These are phyloP conservation scores for Annulohypoxylon truncatum DNA, from an alignment of 2,329 filamentous ascomycete genomes.

Conservation along the genomic window DNA sequence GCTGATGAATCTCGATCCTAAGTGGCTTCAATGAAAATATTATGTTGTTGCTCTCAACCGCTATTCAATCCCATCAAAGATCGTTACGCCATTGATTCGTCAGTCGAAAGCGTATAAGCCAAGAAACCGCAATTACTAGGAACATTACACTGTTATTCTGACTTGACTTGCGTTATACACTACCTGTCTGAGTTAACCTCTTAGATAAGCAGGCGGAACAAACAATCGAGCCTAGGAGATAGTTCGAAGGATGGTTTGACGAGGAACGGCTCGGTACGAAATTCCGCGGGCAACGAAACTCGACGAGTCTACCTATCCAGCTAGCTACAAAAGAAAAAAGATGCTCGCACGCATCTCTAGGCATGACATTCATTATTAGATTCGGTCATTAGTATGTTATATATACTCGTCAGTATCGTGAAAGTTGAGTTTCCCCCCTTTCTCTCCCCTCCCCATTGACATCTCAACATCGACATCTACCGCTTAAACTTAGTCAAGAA, in stretches of 20 bases:
- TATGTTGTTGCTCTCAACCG: no score
- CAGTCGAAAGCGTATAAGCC: no score
- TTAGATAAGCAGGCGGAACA: background rate
- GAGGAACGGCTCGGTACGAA: no score
- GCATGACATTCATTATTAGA: background rate
- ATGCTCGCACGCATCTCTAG: background rate
- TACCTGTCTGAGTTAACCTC: no score
- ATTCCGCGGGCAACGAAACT: background rate
- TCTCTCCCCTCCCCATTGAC: background rate
- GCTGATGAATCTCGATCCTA: no score
- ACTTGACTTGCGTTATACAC: no score
- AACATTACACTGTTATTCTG: no score
- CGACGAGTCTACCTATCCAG: background rate
- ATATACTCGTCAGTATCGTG: background rate
- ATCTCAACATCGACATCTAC: slow-evolving; percentile 22
- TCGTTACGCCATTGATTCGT: no score
- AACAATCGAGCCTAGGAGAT: no score
- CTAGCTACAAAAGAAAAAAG: background rate
- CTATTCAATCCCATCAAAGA: no score
- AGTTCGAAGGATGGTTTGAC: background rate
- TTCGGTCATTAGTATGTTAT: slow-evolving; percentile 6
- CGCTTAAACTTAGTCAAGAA: slow-evolving; percentile 61
- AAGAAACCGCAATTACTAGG: no score
- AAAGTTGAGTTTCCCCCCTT: background rate
- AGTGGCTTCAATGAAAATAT: no score